A percentile compares a stretch with the other conserved stretches of the same genome.
phyloP scores from a whole-genome alignment of 495 filamentous ascomycete genomes.

The Halenospora varia region DNA sequence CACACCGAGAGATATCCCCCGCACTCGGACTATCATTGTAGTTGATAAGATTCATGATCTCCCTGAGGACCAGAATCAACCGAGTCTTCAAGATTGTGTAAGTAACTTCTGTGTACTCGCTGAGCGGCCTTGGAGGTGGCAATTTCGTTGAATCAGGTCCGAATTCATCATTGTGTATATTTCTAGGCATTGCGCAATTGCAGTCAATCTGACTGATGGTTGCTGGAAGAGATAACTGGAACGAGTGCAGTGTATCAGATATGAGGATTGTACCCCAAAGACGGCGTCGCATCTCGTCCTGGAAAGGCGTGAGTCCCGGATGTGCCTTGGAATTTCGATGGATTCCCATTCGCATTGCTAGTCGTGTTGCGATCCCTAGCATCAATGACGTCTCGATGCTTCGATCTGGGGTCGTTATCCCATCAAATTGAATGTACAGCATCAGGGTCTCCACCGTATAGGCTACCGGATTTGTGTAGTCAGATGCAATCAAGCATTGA shows the following conservation, averaged over 20 bases:
- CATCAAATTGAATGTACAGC: conserved; percentile 28
- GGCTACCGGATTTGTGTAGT: conserved; percentile 31
- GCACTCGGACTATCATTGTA: not conserved
- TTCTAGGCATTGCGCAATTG: not conserved
- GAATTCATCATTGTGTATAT: not conserved
- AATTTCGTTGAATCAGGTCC: not conserved
- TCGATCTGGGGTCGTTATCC: conserved; percentile 24
- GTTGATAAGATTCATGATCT: not conserved
- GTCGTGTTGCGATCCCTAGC: conserved; percentile 30
- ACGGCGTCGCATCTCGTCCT: conserved; percentile 1
- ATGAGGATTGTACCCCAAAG: not conserved
- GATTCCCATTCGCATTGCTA: conserved; percentile 52
- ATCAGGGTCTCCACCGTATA: conserved; percentile 32
- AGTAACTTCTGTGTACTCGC: not conserved
- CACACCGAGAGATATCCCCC: not conserved
- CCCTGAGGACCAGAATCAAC: not conserved
- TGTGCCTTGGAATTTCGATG: conserved; percentile 46
- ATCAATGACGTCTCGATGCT: conserved; percentile 30
- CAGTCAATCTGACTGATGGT: not conserved
- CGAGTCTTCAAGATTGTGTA: not conserved
- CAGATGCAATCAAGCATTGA: conserved; percentile 20
- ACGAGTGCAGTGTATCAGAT: not conserved
- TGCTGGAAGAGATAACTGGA: conserved; percentile 3
- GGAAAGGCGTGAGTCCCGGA: not conserved
- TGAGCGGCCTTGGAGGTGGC: not conserved